phyloP scores from a whole-genome alignment of 208 protist species.

The Leishmania braziliensis region DNA sequence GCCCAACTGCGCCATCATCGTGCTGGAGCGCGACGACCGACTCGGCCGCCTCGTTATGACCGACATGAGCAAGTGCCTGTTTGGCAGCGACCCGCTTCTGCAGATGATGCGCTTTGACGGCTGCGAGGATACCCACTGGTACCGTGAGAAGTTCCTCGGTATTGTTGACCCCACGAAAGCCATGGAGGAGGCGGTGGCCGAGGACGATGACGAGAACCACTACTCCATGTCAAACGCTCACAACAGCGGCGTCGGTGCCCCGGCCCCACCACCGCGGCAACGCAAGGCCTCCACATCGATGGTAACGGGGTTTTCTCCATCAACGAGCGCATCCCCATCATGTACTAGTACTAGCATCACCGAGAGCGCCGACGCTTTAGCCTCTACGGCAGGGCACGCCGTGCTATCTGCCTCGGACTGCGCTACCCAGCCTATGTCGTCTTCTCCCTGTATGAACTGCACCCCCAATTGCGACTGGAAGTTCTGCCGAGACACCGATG shows the following conservation, averaged over 20 bases:
- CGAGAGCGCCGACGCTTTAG: not conserved
- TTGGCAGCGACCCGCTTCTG: constrained; percentile 83
- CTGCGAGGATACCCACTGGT: constrained; percentile 64
- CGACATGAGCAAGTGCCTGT: constrained; percentile 78
- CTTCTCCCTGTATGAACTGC: not conserved
- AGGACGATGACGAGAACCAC: constrained; percentile 70
- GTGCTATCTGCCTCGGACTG: too few species aligned
- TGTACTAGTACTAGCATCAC: not conserved
- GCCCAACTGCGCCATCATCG: constrained; percentile 86
- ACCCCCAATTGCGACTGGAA: not conserved
- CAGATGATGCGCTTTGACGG: constrained; percentile 87
- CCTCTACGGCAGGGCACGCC: not conserved
- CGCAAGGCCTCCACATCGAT: not conserved
- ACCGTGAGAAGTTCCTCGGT: constrained; percentile 61
- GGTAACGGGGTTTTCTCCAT: not conserved
- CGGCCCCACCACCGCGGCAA: constrained; percentile 20
- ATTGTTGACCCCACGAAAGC: constrained; percentile 42
- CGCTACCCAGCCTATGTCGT: not conserved
- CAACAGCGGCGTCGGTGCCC: constrained; percentile 42
- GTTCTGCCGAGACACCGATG: not conserved
- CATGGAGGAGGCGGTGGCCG: constrained; percentile 19
- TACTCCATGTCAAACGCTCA: constrained; percentile 46
- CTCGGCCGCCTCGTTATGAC: constrained; percentile 78
- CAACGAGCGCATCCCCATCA: not conserved
- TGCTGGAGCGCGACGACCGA: constrained; percentile 70